Conservation (phyloP, 192 early-diverging fungal species). For the Coemansia sp. region DNA sequence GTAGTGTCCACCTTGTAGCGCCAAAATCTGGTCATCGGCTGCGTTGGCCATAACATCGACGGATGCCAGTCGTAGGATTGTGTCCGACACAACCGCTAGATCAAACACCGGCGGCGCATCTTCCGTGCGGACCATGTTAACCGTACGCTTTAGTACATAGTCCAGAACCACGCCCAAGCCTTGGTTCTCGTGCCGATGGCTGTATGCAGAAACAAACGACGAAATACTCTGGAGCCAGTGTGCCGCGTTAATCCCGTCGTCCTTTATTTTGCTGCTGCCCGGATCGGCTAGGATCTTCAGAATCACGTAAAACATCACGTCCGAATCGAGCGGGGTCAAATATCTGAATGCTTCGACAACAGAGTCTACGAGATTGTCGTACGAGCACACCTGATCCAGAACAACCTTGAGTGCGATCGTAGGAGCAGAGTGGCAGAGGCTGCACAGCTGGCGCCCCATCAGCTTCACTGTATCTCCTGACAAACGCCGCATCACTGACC, state of each 20-base stretch:
- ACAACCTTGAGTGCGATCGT: conserved; percentile 38
- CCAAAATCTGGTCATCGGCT: conserved; percentile 42
- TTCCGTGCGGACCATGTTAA: conserved; percentile 25
- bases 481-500: conserved; percentile 50
- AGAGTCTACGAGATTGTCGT: conserved; percentile 49
- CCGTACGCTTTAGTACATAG: conserved; percentile 37
- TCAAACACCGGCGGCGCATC: conserved; percentile 37
- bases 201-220: conserved; percentile 40
- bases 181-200: conserved; percentile 41
- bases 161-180: conserved; percentile 31
- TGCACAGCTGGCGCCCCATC: conserved; percentile 45
- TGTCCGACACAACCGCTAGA: conserved; percentile 31
- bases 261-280: conserved; percentile 24
- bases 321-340: conserved; percentile 41
- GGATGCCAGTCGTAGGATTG: conserved; percentile 28
- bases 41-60: conserved; percentile 45
- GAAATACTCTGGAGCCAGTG: conserved; percentile 53
- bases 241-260: conserved; percentile 43
- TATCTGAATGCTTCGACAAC: conserved; percentile 52
- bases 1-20: conserved; percentile 44
- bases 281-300: conserved; percentile 34
- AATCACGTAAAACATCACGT: conserved; percentile 44
- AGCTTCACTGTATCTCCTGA: conserved; percentile 48
- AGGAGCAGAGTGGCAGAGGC: conserved; percentile 43
- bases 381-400: conserved; percentile 51